Evolutionary conservation across 768 basidiomycete genomes (phyloP).

Genomic region (Tulasnella sp.): DNA sequence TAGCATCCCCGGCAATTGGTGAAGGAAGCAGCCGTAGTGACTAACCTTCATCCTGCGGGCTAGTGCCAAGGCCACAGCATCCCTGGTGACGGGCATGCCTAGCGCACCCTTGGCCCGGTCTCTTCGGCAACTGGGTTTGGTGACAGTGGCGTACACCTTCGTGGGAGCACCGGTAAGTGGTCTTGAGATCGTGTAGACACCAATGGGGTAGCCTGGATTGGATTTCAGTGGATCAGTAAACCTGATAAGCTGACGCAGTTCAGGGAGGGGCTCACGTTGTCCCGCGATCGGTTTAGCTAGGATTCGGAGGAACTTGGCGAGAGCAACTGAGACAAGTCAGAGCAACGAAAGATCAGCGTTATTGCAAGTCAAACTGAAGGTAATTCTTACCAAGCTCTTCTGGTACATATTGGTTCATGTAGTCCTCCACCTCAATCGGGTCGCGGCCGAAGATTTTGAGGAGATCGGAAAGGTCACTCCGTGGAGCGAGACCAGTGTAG

Average conservation of each 20-base stretch:
- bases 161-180: constrained; percentile 14
- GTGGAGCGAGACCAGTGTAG: constrained; percentile 9
- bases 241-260: background rate
- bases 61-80: constrained; percentile 20
- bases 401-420: constrained; percentile 19
- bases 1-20: background rate
- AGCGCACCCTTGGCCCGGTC: constrained; percentile 15
- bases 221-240: background rate
- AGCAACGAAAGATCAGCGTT: background rate
- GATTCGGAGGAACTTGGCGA: constrained; percentile 25
- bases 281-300: constrained; percentile 26
- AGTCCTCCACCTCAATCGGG: constrained; percentile 25
- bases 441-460: constrained; percentile 26
- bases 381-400: constrained; percentile 18
- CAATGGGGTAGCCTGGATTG: constrained; percentile 17
- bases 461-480: constrained; percentile 16
- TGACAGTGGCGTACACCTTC: constrained; percentile 4
- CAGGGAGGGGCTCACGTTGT: constrained; percentile 12
- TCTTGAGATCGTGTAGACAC: constrained; percentile 22
- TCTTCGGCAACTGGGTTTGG: background rate
- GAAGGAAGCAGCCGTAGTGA: background rate
- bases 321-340: constrained; percentile 8
- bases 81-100: constrained; percentile 20
- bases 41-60: constrained; percentile 19
- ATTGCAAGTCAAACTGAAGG: background rate